Evolutionary conservation across 371 early-diverging fungal species (phyloP).

Genomic region (Mortierella sp.): DNA sequence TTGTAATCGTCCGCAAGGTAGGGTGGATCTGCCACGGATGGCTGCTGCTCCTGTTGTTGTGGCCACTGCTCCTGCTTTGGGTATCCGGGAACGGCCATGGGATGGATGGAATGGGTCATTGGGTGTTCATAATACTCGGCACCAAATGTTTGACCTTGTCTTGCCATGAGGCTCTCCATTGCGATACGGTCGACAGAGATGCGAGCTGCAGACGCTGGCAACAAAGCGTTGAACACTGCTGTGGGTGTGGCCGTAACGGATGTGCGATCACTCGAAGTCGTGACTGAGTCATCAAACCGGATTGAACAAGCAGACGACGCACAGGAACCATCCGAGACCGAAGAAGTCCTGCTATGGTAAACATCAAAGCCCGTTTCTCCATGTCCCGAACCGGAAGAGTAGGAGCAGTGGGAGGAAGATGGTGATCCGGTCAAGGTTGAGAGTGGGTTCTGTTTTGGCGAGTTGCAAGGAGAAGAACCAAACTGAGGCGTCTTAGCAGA

Average conservation of each 20-base stretch:
- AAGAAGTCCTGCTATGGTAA: constrained; percentile 1
- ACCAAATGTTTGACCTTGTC: no score
- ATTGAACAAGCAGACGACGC: constrained; percentile 15
- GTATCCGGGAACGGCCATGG: not conserved
- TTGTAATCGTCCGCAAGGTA: no score
- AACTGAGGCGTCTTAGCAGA: not conserved
- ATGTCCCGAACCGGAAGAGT: constrained; percentile 17
- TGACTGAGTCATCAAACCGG: not conserved
- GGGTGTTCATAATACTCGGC: not conserved
- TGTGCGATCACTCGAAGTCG: not conserved
- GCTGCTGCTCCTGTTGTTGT: no score
- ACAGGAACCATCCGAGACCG: constrained; percentile 2
- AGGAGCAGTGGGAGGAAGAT: constrained; percentile 25
- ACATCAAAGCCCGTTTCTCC: not conserved
- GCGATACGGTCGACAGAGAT: constrained; percentile 32
- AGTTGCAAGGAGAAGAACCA: not conserved
- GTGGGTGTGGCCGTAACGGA: not conserved
- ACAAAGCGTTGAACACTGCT: constrained; percentile 13
- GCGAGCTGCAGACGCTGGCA: constrained; percentile 32
- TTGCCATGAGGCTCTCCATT: constrained; percentile 5
- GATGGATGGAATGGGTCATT: constrained; percentile 13
- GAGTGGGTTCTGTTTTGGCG: constrained; percentile 13
- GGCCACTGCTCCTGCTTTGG: constrained; percentile 2
- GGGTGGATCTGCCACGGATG: not conserved
- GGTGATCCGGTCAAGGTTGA: constrained; percentile 22